Evolutionary conservation across 495 filamentous ascomycete species (phyloP), one percentile per base, ranked within the genome.

Genomic region (Lasiosphaeria ovina): DNA sequence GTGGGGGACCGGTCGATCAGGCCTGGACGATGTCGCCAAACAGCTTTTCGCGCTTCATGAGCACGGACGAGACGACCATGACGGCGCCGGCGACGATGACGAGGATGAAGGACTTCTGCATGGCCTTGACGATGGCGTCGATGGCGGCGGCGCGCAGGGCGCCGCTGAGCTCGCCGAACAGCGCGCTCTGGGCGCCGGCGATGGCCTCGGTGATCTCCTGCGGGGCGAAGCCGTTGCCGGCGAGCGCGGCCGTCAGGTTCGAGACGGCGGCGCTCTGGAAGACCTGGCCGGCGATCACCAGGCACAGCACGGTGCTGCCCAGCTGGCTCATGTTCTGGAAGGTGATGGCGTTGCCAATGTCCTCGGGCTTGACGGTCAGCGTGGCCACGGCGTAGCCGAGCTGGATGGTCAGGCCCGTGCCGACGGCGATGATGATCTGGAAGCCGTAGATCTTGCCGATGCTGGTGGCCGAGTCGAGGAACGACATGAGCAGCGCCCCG

Each of bases 311-410:
- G 4, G 79, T 72, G 36, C 82, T 82, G 2, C 72, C 65, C 7
- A 85, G 72, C 67, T 89, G 86, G 2, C 76, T 79, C 17, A 78
- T 64, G 7, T 77, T 79, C 62, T 86, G 83, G 62, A 85, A 79
- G 11, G 76, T 79, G 8, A 85, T 71, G 1, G 77, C 81, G 38
- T 74, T 61, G 2, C 77, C 64, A 7, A 79, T 66, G 5, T 79
- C 68, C 2, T 71, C 54, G 0, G 76, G 66, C 0, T 63, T 44
- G 8, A 80, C 78, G 4, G 76, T 76, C 3, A 79, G 74, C 61
- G 84, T 80, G 1, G 79, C 80, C 12, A 89, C 77, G 1, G 83
- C 74, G 68, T 83, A 85, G 6, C 74, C 66, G 0, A 81, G 76
- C 62, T 85, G 81, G 24, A 80, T 65, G 59, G 75, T 82, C 7